Conservation (phyloP, 192 early-diverging fungal species). For the Rhizophagus sp. region DNA sequence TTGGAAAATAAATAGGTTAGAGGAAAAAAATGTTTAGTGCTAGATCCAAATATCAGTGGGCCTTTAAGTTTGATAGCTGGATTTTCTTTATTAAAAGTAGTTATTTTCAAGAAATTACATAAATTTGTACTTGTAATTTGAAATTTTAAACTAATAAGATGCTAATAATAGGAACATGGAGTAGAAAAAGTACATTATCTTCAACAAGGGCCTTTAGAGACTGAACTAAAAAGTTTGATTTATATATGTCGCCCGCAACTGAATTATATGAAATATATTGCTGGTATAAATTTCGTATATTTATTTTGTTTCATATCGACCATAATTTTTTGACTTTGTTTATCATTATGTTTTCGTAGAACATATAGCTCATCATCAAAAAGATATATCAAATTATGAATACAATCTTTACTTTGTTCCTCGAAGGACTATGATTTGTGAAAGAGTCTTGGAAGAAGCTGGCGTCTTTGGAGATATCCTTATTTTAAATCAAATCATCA, state of each 20-base stretch:
- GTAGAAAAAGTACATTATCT: slow-evolving; percentile 94
- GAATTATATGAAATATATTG: slow-evolving; percentile 79
- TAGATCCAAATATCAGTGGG: slow-evolving; percentile 83
- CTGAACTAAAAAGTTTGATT: slow-evolving; percentile 74
- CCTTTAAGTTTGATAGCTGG: slow-evolving; percentile 87
- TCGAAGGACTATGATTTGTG: slow-evolving; percentile 84
- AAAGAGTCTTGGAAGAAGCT: slow-evolving; percentile 91
- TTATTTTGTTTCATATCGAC: slow-evolving; percentile 7
- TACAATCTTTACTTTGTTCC: slow-evolving; percentile 88
- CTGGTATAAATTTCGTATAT: slow-evolving; percentile 50
- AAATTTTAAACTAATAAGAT: neutral
- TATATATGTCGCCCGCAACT: slow-evolving; percentile 84
- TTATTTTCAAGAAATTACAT: neutral
- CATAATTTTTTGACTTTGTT: neutral
- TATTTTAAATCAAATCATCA: neutral
- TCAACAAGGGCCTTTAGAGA: slow-evolving; percentile 61
- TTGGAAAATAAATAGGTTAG: slow-evolving; percentile 59
- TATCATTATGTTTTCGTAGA: slow-evolving; percentile 36
- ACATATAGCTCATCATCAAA: slow-evolving; percentile 24
- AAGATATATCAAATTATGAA: slow-evolving; percentile 33
- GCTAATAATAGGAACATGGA: slow-evolving; percentile 77
- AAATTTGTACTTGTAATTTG: neutral
- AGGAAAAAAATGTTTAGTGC: slow-evolving; percentile 85
- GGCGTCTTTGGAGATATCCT: slow-evolving; percentile 81
- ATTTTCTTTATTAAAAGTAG: slow-evolving; percentile 80